Evolutionary conservation across 192 early-diverging fungal species (phyloP).

Genomic region (Rhizoclosmatium sp.): DNA sequence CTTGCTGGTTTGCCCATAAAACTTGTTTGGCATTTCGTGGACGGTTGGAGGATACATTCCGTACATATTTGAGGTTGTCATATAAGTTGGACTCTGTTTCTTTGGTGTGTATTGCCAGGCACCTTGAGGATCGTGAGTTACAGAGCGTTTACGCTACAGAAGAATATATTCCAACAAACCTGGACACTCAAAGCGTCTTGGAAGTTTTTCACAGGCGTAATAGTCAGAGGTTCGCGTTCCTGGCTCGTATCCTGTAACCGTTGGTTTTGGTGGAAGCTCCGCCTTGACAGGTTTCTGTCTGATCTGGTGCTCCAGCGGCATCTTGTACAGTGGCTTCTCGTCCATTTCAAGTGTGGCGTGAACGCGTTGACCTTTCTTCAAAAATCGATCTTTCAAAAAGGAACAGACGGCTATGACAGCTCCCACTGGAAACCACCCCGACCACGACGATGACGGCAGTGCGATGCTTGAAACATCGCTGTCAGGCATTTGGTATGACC

Average conservation of each 20-base stretch:
- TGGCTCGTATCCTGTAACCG: constrained; percentile 7
- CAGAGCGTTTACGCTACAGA: background rate
- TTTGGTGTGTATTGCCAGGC: constrained; percentile 49
- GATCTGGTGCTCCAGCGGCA: constrained; percentile 9
- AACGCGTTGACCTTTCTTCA: background rate
- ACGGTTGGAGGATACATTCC: constrained; percentile 50
- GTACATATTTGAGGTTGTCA: constrained; percentile 57
- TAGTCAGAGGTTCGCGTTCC: constrained; percentile 44
- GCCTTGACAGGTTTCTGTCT: constrained; percentile 12
- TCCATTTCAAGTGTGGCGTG: constrained; percentile 7
- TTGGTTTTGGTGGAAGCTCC: constrained; percentile 13
- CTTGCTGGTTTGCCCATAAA: constrained; percentile 54
- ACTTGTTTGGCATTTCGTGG: constrained; percentile 63
- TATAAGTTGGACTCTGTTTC: constrained; percentile 58
- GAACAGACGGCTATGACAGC: background rate
- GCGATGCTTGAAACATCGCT: constrained; percentile 5
- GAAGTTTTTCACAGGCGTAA: constrained; percentile 49
- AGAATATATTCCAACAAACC: constrained; percentile 40
- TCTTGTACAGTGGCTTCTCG: background rate
- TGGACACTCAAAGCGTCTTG: constrained; percentile 54
- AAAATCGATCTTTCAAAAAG: background rate
- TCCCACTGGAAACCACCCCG: background rate
- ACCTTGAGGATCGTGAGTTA: constrained; percentile 23
- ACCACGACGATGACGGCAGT: background rate
- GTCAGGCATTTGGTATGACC: background rate